Conservation (phyloP, 495 filamentous ascomycete species). For the Oidiodendron maius region DNA sequence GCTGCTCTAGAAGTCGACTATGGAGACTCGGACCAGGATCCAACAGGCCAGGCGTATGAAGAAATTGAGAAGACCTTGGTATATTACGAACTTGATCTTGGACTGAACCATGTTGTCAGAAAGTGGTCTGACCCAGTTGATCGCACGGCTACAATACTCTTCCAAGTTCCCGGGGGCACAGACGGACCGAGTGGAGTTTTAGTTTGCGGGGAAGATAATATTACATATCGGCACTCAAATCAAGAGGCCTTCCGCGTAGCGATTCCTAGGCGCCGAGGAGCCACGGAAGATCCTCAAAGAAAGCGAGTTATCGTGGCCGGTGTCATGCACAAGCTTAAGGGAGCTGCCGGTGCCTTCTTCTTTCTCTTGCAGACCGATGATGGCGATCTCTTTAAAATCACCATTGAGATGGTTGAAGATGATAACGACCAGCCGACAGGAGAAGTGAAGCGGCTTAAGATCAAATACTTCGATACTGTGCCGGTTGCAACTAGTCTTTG, state of each 20-base stretch:
- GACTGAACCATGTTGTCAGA: constrained; percentile 92
- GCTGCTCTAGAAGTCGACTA: constrained; percentile 93
- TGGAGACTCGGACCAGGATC: constrained; percentile 83
- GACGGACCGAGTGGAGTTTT: constrained; percentile 93
- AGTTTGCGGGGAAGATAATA: constrained; percentile 88
- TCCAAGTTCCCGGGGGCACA: constrained; percentile 90
- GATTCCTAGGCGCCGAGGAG: constrained; percentile 77
- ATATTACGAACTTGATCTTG: constrained; percentile 95
- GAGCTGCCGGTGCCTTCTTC: constrained; percentile 79
- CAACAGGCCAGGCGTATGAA: constrained; percentile 73
- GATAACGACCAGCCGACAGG: constrained; percentile 69
- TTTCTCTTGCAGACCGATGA: constrained; percentile 94
- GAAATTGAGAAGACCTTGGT: constrained; percentile 85
- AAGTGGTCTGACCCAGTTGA: constrained; percentile 95
- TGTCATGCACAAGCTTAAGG: constrained; percentile 93
- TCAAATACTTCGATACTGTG: constrained; percentile 98
- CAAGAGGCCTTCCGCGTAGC: constrained; percentile 83
- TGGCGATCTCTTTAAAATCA: constrained; percentile 96
- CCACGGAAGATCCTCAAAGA: constrained; percentile 86
- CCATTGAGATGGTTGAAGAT: constrained; percentile 83
- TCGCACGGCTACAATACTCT: constrained; percentile 80
- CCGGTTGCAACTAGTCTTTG: constrained; percentile 79
- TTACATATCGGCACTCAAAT: constrained; percentile 92
- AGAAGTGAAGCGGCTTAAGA: constrained; percentile 75
- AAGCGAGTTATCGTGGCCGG: constrained; percentile 82